Conservation (phyloP, 768 basidiomycete species). For the Mycena crocata region DNA sequence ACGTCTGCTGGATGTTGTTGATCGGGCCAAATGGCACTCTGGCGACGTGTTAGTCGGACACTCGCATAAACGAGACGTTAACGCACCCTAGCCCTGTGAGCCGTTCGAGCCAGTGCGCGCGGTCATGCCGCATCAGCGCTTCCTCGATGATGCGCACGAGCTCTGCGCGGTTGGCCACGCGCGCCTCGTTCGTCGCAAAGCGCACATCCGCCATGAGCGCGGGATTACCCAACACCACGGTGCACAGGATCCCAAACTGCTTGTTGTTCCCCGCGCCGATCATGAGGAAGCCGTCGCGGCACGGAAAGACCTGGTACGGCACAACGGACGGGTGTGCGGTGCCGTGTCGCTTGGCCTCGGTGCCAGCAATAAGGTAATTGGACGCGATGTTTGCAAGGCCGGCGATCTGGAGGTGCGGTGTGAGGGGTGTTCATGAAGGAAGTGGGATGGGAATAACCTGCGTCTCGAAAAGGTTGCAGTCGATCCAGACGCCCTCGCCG, state of each 20-base stretch:
- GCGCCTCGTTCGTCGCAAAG: constrained; percentile 79
- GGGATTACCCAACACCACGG: constrained; percentile 70
- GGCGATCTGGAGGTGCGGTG: constrained; percentile 74
- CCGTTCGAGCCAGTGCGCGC: constrained; percentile 79
- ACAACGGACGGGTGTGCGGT: constrained; percentile 95
- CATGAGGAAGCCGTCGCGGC: constrained; percentile 91
- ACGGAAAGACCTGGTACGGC: constrained; percentile 92
- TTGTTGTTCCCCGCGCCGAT: constrained; percentile 93
- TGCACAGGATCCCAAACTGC: constrained; percentile 82
- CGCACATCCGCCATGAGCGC: constrained; percentile 68
- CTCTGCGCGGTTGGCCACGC: constrained; percentile 81
- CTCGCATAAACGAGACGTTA: constrained; percentile 8
- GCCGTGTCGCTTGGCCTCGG: constrained; percentile 88
- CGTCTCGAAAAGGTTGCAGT: constrained; percentile 92
- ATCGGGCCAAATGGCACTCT: constrained; percentile 92
- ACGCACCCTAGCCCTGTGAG: constrained; percentile 84
- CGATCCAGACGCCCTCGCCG: constrained; percentile 90
- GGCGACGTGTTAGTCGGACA: constrained; percentile 14
- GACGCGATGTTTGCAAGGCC: constrained; percentile 93
- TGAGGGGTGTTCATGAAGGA: background rate
- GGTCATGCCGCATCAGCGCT: constrained; percentile 64
- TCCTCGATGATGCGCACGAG: constrained; percentile 77
- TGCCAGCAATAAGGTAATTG: constrained; percentile 89
- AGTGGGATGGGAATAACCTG: constrained; percentile 63
- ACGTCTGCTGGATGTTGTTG: constrained; percentile 91